A percentile compares a stretch with the other conserved stretches of the same genome.
Evolutionary conservation across 305 asterid genomes (phyloP).

Genomic region (Fraxinus floribunda): DNA sequence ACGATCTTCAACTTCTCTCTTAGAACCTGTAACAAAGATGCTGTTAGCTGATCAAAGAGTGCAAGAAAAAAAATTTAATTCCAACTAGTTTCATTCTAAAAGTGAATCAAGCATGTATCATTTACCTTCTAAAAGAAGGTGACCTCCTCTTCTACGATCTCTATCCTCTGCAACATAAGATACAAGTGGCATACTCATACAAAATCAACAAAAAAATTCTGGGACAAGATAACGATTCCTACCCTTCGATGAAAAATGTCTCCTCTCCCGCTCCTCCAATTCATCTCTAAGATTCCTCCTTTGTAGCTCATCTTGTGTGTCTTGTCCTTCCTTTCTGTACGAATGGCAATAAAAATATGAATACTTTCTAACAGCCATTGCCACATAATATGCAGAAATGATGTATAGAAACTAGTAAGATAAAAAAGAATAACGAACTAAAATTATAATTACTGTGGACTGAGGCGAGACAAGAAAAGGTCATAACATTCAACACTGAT

Average conservation of each 20-base stretch:
- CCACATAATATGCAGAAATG: neutral
- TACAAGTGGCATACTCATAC: neutral
- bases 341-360: slow-evolving; percentile 1
- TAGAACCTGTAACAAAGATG: slow-evolving; percentile 48
- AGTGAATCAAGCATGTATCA: slow-evolving; percentile 5
- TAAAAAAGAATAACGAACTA: neutral
- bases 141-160: slow-evolving; percentile 54
- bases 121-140: slow-evolving; percentile 83
- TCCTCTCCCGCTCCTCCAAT: slow-evolving; percentile 76
- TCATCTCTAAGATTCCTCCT: slow-evolving; percentile 78
- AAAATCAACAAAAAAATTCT: neutral
- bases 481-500: neutral
- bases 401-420: neutral
- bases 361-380: neutral
- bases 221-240: slow-evolving; percentile 1
- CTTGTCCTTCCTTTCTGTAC: slow-evolving; percentile 82
- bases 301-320: slow-evolving; percentile 76
- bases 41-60: neutral
- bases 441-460: neutral
- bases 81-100: neutral
- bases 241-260: slow-evolving; percentile 78
- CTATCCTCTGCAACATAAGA: slow-evolving; percentile 39
- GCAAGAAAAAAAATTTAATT: neutral
- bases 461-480: neutral
- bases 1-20: slow-evolving; percentile 74